These are phyloP conservation scores for Wilcoxina mikolae DNA, from an alignment of 495 filamentous ascomycete genomes.

Conservation along the genomic window DNA sequence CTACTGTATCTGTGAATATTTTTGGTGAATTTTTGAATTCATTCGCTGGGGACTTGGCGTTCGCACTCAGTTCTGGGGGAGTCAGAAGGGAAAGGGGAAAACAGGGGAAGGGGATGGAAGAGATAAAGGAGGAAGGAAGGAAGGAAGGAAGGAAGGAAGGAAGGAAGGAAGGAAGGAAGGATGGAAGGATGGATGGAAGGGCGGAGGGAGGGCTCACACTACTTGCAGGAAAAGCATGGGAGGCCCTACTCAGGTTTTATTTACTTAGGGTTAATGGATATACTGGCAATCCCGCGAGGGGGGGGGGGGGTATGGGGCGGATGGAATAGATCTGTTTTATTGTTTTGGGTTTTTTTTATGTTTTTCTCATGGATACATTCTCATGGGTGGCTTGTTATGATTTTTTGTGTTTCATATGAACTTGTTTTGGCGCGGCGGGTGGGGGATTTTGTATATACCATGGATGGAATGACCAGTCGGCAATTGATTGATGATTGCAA, in stretches of 20 bases:
- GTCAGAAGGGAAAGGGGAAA: no score
- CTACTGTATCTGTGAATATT: slow-evolving; percentile 6
- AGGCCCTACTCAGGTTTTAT: slow-evolving; percentile 14
- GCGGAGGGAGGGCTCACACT: slow-evolving; percentile 3
- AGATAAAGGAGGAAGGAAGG: not conserved
- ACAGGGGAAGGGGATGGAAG: no score
- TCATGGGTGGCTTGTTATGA: no score
- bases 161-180: not conserved
- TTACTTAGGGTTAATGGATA: slow-evolving; percentile 1
- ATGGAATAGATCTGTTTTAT: no score
- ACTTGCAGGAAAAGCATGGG: slow-evolving; percentile 2
- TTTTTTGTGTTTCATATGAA: no score
- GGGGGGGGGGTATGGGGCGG: slow-evolving; percentile 14
- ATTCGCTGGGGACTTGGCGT: slow-evolving; percentile 3
- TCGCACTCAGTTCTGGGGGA: not conserved
- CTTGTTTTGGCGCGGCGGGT: no score
- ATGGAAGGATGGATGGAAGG: slow-evolving; percentile 16
- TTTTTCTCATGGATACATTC: no score
- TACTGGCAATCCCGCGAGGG: slow-evolving; percentile 7
- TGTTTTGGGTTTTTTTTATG: no score
- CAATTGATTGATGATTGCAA: no score
- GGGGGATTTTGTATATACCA: no score
- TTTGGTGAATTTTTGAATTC: not conserved
- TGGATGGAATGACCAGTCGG: no score
- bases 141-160: not conserved